A percentile compares a stretch with the other conserved stretches of the same genome.
phyloP scores from a whole-genome alignment of 2,329 filamentous ascomycete species.

The Fusarium pilosicola region DNA sequence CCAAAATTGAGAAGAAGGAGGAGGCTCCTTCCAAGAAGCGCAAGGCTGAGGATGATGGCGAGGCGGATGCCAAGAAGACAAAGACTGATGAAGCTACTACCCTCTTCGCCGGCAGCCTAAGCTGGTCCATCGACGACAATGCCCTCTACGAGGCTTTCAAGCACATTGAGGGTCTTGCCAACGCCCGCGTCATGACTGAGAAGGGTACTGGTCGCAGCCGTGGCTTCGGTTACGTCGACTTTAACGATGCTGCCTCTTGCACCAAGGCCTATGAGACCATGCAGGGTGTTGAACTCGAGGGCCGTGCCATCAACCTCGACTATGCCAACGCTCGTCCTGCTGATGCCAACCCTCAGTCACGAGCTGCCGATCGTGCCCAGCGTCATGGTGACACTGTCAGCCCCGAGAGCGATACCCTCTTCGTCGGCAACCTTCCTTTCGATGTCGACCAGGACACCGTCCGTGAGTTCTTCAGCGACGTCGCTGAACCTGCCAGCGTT shows the following conservation, averaged over 20 bases:
- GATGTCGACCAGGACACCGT: slow-evolving; percentile 81
- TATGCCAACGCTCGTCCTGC: slow-evolving; percentile 75
- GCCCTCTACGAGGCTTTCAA: slow-evolving; percentile 84
- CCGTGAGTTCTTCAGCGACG: slow-evolving; percentile 76
- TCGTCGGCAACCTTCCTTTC: slow-evolving; percentile 91
- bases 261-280: slow-evolving; percentile 78
- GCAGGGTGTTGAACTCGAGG: slow-evolving; percentile 78
- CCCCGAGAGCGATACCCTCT: slow-evolving; percentile 86
- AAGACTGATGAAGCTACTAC: slow-evolving; percentile 70
- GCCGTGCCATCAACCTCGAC: slow-evolving; percentile 81
- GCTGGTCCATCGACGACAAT: slow-evolving; percentile 90
- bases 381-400: slow-evolving; percentile 83
- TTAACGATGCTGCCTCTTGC: slow-evolving; percentile 72
- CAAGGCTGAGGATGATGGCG: slow-evolving; percentile 60
- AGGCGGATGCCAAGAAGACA: slow-evolving; percentile 70
- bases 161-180: slow-evolving; percentile 76
- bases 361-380: slow-evolving; percentile 71
- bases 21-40: slow-evolving; percentile 58
- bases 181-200: slow-evolving; percentile 85
- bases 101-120: slow-evolving; percentile 89
- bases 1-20: slow-evolving; percentile 51
- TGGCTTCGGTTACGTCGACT: slow-evolving; percentile 95
- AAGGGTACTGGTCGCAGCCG: slow-evolving; percentile 83
- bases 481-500: slow-evolving; percentile 78
- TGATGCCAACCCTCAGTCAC: slow-evolving; percentile 61